phyloP scores from a whole-genome alignment of 2,329 filamentous ascomycete genomes.

The Leptodontidium sp. region DNA sequence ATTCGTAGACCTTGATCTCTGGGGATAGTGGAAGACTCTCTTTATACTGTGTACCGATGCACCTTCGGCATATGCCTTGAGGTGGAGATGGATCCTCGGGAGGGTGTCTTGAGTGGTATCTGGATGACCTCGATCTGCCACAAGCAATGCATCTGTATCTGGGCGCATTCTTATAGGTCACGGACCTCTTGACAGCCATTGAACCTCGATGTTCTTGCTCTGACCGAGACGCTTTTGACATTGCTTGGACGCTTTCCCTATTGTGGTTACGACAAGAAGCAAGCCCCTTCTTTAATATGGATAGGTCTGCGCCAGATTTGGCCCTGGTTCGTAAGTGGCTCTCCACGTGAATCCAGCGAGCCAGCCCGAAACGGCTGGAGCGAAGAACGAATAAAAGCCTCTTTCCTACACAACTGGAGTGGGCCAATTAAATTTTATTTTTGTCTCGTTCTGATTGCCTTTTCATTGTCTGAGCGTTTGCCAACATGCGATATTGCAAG shows the following conservation, averaged over 20 bases:
- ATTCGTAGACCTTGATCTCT: constrained; percentile 26
- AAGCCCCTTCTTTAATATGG: constrained; percentile 25
- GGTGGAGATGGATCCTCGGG: constrained; percentile 22
- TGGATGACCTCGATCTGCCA: constrained; percentile 28
- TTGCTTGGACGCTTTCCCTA: constrained; percentile 19
- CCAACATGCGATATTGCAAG: constrained; percentile 35
- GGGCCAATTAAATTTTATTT: constrained; percentile 5
- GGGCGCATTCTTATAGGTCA: constrained; percentile 11
- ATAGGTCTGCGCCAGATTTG: constrained; percentile 18
- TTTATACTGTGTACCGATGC: constrained; percentile 21
- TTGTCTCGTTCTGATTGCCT: constrained; percentile 5
- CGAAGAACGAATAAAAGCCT: constrained; percentile 23
- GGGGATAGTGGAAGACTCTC: constrained; percentile 5
- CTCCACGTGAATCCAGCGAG: constrained; percentile 10
- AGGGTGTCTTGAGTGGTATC: constrained; percentile 31
- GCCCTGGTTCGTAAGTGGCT: constrained; percentile 28
- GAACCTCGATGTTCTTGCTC: constrained; percentile 16
- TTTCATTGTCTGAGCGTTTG: constrained; percentile 11
- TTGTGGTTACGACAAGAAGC: background rate
- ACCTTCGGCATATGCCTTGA: constrained; percentile 27
- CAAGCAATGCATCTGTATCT: constrained; percentile 28
- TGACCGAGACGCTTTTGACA: constrained; percentile 18
- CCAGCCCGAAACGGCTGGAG: constrained; percentile 23
- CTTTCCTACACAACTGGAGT: background rate
- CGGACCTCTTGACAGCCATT: constrained; percentile 14